These are phyloP conservation scores for Fusarium lateritium DNA, from an alignment of 2,329 filamentous ascomycete genomes.

Conservation along the genomic window DNA sequence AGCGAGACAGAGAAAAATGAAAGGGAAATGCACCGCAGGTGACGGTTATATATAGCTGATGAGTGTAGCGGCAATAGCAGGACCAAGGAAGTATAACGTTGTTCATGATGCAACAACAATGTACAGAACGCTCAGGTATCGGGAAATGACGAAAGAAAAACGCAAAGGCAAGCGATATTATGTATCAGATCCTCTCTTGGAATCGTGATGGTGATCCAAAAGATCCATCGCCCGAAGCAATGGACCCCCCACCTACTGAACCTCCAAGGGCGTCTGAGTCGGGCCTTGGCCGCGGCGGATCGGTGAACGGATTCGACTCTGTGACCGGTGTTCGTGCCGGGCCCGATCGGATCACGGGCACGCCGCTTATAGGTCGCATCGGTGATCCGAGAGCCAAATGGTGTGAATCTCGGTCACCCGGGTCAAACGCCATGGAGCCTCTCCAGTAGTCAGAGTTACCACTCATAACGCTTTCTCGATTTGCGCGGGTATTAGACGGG, in stretches of 20 bases:
- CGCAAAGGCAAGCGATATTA: slow-evolving; percentile 2
- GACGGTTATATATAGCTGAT: slow-evolving; percentile 24
- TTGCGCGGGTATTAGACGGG: slow-evolving; percentile 43
- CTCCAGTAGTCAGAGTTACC: slow-evolving; percentile 67
- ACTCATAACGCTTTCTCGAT: slow-evolving; percentile 60
- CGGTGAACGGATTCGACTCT: slow-evolving; percentile 65
- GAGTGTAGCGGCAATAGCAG: slow-evolving; percentile 9
- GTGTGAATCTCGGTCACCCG: slow-evolving; percentile 52
- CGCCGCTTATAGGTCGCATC: slow-evolving; percentile 72
- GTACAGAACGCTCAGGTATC: slow-evolving; percentile 49
- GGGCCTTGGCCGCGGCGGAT: slow-evolving; percentile 51
- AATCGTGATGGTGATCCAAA: slow-evolving; percentile 49
- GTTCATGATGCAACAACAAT: slow-evolving; percentile 43
- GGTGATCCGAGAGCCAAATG: slow-evolving; percentile 69
- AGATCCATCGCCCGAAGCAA: slow-evolving; percentile 44
- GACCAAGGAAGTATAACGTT: slow-evolving; percentile 26
- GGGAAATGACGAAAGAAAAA: slow-evolving; percentile 30
- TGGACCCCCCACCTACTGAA: slow-evolving; percentile 40
- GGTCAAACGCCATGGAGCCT: slow-evolving; percentile 65
- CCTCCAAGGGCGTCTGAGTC: slow-evolving; percentile 46
- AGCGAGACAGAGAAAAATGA: slow-evolving; percentile 29
- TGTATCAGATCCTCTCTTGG: slow-evolving; percentile 49
- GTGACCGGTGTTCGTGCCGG: slow-evolving; percentile 75
- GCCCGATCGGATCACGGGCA: slow-evolving; percentile 74
- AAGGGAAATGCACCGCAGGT: slow-evolving; percentile 26